These are phyloP conservation scores for Chaetomium fimeti DNA, from an alignment of 495 filamentous ascomycete species.

Conservation along the genomic window DNA sequence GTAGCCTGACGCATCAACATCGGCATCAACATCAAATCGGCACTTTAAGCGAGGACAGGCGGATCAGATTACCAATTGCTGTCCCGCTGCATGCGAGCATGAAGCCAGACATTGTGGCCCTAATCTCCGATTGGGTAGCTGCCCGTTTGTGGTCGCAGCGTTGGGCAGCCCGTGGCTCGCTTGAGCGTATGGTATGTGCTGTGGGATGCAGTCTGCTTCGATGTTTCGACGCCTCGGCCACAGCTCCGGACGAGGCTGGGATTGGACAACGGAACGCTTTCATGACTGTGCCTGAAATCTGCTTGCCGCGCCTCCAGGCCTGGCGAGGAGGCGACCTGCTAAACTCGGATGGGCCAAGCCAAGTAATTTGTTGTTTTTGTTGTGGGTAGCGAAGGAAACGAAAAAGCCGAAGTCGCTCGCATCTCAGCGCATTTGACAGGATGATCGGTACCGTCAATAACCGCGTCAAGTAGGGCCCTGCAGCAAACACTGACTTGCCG, in stretches of 20 bases:
- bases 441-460: background rate
- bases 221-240: background rate
- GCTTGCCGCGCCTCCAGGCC: background rate
- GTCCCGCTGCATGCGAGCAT: slow-evolving; percentile 6
- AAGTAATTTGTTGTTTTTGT: background rate
- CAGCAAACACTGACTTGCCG: background rate
- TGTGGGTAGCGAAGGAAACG: background rate
- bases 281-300: background rate
- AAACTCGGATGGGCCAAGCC: no score
- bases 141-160: slow-evolving; percentile 10
- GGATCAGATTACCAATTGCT: background rate
- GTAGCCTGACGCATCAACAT: background rate
- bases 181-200: background rate
- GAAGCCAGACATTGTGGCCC: slow-evolving; percentile 15
- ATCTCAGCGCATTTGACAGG: background rate
- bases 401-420: background rate
- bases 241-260: slow-evolving; percentile 6
- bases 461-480: background rate
- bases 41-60: background rate
- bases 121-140: slow-evolving; percentile 21
- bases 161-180: slow-evolving; percentile 2
- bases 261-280: background rate
- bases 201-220: background rate
- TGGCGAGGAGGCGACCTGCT: background rate
- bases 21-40: slow-evolving; percentile 2